Evolutionary conservation across 2,329 filamentous ascomycete genomes (phyloP).

Genomic region (Xylaria arbuscula): DNA sequence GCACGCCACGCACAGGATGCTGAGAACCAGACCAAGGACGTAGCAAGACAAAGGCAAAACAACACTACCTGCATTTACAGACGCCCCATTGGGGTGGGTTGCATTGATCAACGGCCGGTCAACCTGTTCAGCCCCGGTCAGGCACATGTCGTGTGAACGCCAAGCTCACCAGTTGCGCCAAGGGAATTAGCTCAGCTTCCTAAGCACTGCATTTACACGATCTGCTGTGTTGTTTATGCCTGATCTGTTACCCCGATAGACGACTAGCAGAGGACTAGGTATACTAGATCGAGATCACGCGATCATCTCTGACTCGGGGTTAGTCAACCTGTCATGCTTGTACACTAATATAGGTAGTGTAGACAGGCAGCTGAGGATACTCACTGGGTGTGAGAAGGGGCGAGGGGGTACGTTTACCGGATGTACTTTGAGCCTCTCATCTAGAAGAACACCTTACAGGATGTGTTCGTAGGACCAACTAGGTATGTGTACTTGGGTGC

Average conservation of each 20-base stretch:
- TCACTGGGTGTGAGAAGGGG: slow-evolving; percentile 1
- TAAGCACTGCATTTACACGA: slow-evolving; percentile 29
- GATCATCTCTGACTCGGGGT: slow-evolving; percentile 27
- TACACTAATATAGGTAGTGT: neutral
- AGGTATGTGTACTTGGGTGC: neutral
- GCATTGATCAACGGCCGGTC: slow-evolving; percentile 35
- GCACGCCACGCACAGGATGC: neutral
- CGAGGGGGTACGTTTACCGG: neutral
- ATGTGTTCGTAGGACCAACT: neutral
- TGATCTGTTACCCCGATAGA: slow-evolving; percentile 13
- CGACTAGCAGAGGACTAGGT: neutral
- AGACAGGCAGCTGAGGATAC: slow-evolving; percentile 1
- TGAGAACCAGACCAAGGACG: neutral
- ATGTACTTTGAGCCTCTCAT: neutral
- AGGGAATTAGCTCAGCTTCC: slow-evolving; percentile 34
- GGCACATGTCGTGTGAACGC: slow-evolving; percentile 33
- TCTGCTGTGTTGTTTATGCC: neutral
- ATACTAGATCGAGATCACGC: slow-evolving; percentile 31
- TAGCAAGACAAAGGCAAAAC: neutral
- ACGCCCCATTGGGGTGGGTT: slow-evolving; percentile 28
- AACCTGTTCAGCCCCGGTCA: slow-evolving; percentile 35
- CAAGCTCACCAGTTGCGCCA: slow-evolving; percentile 33
- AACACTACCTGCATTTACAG: neutral
- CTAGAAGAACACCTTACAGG: neutral
- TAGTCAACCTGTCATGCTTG: neutral